Percentiles rank a stretch among this genome's conserved stretches.
Evolutionary conservation across 768 basidiomycete species (phyloP).

Genomic region (Mycena albidolilacea): DNA sequence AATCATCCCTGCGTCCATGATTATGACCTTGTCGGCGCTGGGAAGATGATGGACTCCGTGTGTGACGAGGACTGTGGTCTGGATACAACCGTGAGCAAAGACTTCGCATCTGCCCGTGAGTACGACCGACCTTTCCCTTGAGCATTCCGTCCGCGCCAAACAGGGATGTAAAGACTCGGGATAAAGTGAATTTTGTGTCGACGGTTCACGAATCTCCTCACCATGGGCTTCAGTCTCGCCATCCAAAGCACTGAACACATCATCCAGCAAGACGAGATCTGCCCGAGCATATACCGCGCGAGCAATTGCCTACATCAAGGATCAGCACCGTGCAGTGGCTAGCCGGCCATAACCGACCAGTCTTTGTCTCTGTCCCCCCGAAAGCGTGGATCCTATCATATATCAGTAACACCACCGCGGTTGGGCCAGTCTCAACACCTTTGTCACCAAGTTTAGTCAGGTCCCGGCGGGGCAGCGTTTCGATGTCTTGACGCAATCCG

Average conservation of each 20-base stretch:
- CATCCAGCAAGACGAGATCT: constrained; percentile 31
- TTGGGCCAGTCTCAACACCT: not conserved
- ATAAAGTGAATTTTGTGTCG: not conserved
- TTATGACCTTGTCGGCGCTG: constrained; percentile 32
- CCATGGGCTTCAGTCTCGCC: constrained; percentile 34
- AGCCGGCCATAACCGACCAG: constrained; percentile 8
- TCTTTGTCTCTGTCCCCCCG: constrained; percentile 30
- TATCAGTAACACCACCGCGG: not conserved
- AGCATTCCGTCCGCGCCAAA: constrained; percentile 33
- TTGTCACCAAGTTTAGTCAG: constrained; percentile 30
- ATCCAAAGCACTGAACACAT: constrained; percentile 35
- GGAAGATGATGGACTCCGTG: constrained; percentile 35
- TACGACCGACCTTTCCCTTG: constrained; percentile 23
- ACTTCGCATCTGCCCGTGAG: too few species aligned
- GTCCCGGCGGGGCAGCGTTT: constrained; percentile 28
- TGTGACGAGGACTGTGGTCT: constrained; percentile 35
- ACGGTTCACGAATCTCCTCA: not conserved
- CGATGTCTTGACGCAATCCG: constrained; percentile 29
- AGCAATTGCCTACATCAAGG: constrained; percentile 25
- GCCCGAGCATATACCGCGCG: constrained; percentile 34
- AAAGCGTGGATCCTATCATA: constrained; percentile 27
- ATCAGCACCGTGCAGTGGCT: not conserved
- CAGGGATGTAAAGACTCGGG: constrained; percentile 29
- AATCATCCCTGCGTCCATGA: constrained; percentile 32
- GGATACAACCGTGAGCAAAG: not conserved